These are phyloP conservation scores for Xylaria sp. DNA, from an alignment of 2,329 filamentous ascomycete species.

Conservation along the genomic window DNA sequence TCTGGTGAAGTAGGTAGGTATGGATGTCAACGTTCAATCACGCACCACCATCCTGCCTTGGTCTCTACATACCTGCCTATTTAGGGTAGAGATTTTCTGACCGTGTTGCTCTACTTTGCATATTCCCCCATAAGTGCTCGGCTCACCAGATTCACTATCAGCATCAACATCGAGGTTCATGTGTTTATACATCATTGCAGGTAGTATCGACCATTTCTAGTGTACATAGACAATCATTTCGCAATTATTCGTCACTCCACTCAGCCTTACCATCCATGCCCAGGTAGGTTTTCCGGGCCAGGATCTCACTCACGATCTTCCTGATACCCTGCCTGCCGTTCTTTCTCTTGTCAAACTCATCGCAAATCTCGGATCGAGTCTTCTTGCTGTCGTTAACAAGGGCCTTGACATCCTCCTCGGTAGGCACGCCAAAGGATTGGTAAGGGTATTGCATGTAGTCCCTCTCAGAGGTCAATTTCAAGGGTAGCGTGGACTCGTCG, in stretches of 20 bases:
- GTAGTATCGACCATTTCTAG: conserved; percentile 4
- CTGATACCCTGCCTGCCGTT: conserved; percentile 69
- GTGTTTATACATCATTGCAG: conserved; percentile 14
- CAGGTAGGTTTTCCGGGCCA: conserved; percentile 62
- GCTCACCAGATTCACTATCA: conserved; percentile 9
- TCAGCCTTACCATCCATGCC: conserved; percentile 46
- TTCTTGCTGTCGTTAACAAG: conserved; percentile 45
- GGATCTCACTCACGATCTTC: conserved; percentile 69
- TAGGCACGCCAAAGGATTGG: conserved; percentile 69
- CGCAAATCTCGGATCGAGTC: conserved; percentile 61
- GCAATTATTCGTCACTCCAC: conserved; percentile 39
- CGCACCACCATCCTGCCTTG: neutral
- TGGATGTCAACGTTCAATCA: neutral
- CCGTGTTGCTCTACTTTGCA: neutral
- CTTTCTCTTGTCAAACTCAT: conserved; percentile 62
- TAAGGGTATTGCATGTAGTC: conserved; percentile 78
- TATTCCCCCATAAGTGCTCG: neutral
- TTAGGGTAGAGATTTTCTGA: neutral
- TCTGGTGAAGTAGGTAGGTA: no score
- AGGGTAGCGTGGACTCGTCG: conserved; percentile 45
- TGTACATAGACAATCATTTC: conserved; percentile 24
- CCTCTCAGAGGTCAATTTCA: conserved; percentile 64
- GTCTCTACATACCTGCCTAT: neutral
- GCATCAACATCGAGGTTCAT: conserved; percentile 1
- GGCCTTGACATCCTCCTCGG: conserved; percentile 62